Evolutionary conservation across 768 basidiomycete species (phyloP), one percentile per base, ranked within the genome.

Genomic region (Pulveroboletus sp.): DNA sequence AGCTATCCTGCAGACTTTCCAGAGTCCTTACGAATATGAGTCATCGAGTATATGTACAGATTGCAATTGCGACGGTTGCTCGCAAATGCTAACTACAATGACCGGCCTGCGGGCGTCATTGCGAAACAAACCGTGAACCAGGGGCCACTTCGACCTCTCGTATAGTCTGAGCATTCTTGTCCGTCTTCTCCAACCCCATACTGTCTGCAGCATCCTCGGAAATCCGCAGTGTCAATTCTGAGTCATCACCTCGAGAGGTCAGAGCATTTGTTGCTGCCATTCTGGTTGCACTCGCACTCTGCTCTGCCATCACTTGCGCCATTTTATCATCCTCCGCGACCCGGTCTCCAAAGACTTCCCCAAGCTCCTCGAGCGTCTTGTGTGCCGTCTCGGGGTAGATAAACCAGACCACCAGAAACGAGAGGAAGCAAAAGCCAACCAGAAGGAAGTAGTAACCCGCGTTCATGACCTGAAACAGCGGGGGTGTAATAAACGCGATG

Each of bases 391-490:
- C 79, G 20, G 75, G 76, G 55, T 77, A 80, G 17, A 76, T 39
- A 45, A 76, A 64, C 56, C 63, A 77, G 20, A 79, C 76, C 17
- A 78, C 67, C 9, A 72, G n/a, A 17, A 73, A 68, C 4, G 75
- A 77, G 37, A 75, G 43, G 54, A 72, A 36, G 53, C 76, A 74
- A 56, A 73, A 78, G 22, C 72, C 75, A 31, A 75, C 64, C 45
- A 79, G 68, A 37, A 79, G 61, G 57, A 80, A 79, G 66, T 78
- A 80, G 59, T 76, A 78, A 0, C 74, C 77, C 23, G 71, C 78
- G 10, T 59, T 58, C 58, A 78, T 65, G 36, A 58, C 58, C 47
- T 79, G 69, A 54, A 86, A 83, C 32, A 86, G 74, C 51, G 78
- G 83, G 3, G 86, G 84, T 0, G 74, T 75, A 49, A 73, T 67